Conservation (phyloP, 2,329 filamentous ascomycete genomes). For the Cladosporium sp. region DNA sequence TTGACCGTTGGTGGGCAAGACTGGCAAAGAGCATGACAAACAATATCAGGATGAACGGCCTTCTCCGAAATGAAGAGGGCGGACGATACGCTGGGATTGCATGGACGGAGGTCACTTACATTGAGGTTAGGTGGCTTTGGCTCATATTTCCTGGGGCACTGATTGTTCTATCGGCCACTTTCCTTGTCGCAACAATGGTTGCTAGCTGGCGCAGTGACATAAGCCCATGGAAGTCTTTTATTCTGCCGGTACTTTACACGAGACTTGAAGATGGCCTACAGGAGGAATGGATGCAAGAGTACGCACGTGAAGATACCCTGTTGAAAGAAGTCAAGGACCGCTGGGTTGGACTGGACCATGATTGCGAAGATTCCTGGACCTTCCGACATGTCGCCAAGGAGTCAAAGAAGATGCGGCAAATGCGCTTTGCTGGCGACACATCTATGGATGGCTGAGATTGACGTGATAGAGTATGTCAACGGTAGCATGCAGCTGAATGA, state of each 20-base stretch:
- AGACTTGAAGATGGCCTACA: constrained; percentile 6
- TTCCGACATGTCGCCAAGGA: constrained; percentile 2
- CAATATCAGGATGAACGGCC: constrained; percentile 5
- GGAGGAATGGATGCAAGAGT: constrained; percentile 8
- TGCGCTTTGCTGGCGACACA: not conserved
- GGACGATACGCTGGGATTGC: not conserved
- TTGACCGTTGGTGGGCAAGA: constrained; percentile 7
- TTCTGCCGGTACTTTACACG: constrained; percentile 3
- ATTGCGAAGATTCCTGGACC: not conserved
- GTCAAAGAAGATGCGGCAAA: not conserved
- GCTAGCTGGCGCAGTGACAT: constrained; percentile 1
- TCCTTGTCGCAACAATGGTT: constrained; percentile 6
- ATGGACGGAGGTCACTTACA: not conserved
- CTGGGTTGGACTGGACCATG: constrained; percentile 1
- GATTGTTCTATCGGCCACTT: not conserved
- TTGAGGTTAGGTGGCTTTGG: constrained; percentile 8
- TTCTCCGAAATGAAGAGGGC: not conserved
- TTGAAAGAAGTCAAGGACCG: constrained; percentile 3
- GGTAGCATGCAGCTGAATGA: too few relatives aligned
- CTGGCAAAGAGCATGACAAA: constrained; percentile 10
- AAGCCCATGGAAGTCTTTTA: constrained; percentile 7
- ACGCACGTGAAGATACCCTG: not conserved
- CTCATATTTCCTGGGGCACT: not conserved
- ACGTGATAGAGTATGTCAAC: too few relatives aligned
- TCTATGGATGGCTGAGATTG: not conserved